A percentile compares a stretch with the other conserved stretches of the same genome.
Conservation (phyloP, 192 early-diverging fungal genomes). For the Diversispora epigaea region DNA sequence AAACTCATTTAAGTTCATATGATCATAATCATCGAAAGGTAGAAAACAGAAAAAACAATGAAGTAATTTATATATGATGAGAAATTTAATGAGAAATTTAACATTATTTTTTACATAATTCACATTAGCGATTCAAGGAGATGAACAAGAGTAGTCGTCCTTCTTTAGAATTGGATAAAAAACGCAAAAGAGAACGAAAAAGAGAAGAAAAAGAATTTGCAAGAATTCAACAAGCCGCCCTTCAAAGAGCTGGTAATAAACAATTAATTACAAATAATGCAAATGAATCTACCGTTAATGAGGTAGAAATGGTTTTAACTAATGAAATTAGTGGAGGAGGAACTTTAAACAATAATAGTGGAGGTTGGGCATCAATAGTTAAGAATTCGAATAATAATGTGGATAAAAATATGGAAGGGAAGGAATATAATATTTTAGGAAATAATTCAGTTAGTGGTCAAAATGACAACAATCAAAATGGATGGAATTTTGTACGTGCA, state of each 20-base stretch:
- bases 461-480: not conserved
- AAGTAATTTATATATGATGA: not conserved
- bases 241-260: constrained; percentile 42
- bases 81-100: not conserved
- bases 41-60: not conserved
- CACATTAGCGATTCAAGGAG: constrained; percentile 67
- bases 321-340: not conserved
- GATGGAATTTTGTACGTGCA: constrained; percentile 11
- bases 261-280: not conserved
- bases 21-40: constrained; percentile 81
- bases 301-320: not conserved
- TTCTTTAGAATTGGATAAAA: constrained; percentile 42
- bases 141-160: constrained; percentile 62
- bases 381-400: not conserved
- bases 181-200: constrained; percentile 62
- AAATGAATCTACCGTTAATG: not conserved
- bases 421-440: not conserved
- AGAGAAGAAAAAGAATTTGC: constrained; percentile 69
- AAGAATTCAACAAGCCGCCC: constrained; percentile 64
- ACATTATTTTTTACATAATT: not conserved
- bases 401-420: too few relatives aligned
- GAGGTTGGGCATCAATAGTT: not conserved
- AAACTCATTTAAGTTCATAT: constrained; percentile 72
- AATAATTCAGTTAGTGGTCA: too few relatives aligned
- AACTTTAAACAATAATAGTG: not conserved